These are phyloP conservation scores for Trypanosoma scelopori DNA, from an alignment of 208 protist species.

Conservation along the genomic window DNA sequence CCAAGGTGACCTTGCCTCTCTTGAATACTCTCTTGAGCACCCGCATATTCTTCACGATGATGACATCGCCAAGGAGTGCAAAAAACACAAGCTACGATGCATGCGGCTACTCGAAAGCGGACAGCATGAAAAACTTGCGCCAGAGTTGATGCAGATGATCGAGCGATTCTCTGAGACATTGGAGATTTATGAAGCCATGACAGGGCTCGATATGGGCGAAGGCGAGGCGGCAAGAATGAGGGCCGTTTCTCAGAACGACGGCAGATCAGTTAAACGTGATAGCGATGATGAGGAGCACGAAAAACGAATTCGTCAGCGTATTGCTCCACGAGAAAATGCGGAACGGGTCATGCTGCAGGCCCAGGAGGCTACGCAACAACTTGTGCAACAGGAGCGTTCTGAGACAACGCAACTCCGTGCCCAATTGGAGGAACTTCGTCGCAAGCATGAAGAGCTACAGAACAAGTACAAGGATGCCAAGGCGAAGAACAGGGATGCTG, in stretches of 20 bases:
- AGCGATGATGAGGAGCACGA: conserved; percentile 84
- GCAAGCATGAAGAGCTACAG: conserved; percentile 83
- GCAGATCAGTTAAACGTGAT: conserved; percentile 38
- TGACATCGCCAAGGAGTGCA: conserved; percentile 82
- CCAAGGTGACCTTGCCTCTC: conserved; percentile 83
- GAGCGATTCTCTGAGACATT: conserved; percentile 77
- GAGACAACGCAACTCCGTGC: conserved; percentile 57
- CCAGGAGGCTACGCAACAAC: conserved; percentile 73
- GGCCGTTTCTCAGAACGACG: conserved; percentile 50
- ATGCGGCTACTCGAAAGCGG: conserved; percentile 83
- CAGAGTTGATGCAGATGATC: conserved; percentile 83
- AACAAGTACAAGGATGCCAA: conserved; percentile 93
- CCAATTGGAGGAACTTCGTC: conserved; percentile 78
- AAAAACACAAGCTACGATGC: conserved; percentile 74
- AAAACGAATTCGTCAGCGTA: conserved; percentile 43
- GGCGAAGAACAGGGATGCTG: conserved; percentile 81
- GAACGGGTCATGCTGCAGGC: conserved; percentile 60
- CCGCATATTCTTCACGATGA: conserved; percentile 79
- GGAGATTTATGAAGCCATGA: conserved; percentile 86
- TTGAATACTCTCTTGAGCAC: conserved; percentile 88
- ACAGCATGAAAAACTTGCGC: conserved; percentile 63
- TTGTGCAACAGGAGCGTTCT: conserved; percentile 66
- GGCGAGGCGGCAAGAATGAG: conserved; percentile 59
- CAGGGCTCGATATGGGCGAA: conserved; percentile 82
- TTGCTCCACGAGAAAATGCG: conserved; percentile 35